Conservation (phyloP, 2,329 filamentous ascomycete genomes). For the Penicillium sclerotiorum region DNA sequence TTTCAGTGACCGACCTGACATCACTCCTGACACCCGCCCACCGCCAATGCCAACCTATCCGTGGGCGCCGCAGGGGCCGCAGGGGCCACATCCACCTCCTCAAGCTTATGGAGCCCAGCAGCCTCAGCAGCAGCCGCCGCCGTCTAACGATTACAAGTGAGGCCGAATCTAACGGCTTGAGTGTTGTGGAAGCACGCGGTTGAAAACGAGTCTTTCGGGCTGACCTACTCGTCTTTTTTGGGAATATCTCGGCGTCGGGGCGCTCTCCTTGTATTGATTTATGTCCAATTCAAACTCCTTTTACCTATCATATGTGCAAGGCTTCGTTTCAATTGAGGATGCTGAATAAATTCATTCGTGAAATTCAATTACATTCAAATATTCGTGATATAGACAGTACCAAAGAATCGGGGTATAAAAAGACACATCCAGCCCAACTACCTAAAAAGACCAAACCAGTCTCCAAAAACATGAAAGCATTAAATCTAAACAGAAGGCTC, state of each 20-base stretch:
- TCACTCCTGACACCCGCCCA: slow-evolving; percentile 40
- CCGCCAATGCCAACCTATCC: slow-evolving; percentile 19
- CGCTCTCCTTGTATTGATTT: neutral
- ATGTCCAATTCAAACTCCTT: too few species aligned
- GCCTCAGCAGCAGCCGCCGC: too few species aligned
- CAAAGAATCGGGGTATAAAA: neutral
- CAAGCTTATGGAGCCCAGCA: slow-evolving; percentile 21
- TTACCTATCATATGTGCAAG: too few species aligned
- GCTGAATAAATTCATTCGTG: neutral
- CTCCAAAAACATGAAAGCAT: slow-evolving; percentile 6
- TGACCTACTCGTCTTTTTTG: neutral
- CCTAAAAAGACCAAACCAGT: slow-evolving; percentile 4
- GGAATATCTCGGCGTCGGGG: slow-evolving; percentile 4
- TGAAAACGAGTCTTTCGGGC: neutral
- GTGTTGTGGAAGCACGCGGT: neutral
- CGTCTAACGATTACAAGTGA: slow-evolving; percentile 32
- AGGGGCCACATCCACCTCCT: slow-evolving; percentile 19
- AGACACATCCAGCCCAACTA: neutral
- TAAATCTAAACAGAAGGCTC: slow-evolving; percentile 9
- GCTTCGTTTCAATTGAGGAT: too few species aligned
- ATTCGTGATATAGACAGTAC: neutral
- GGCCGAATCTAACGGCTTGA: neutral
- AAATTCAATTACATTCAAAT: neutral
- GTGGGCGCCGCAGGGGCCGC: slow-evolving; percentile 7
- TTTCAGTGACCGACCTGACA: slow-evolving; percentile 39